A percentile compares a stretch with the other conserved stretches of the same genome.
phyloP scores from a whole-genome alignment of 495 filamentous ascomycete species.

The Chaetomium fimeti region DNA sequence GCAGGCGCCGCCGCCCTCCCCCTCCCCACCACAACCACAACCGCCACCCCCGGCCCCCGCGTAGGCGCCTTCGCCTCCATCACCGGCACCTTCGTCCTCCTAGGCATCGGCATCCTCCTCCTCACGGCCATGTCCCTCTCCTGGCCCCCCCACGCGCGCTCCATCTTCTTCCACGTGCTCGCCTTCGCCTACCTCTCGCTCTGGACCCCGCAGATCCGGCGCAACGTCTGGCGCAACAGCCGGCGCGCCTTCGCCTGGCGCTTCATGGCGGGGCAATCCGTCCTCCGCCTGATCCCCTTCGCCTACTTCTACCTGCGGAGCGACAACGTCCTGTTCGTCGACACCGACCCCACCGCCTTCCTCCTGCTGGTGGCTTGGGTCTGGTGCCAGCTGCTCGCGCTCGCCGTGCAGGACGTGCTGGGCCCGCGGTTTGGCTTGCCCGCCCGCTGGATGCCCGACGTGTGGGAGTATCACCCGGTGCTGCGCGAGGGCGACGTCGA shows the following conservation, averaged over 20 bases:
- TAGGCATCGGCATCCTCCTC: slow-evolving; percentile 68
- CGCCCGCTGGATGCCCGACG: slow-evolving; percentile 69
- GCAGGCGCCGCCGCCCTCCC: slow-evolving; percentile 33
- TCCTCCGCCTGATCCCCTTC: slow-evolving; percentile 72
- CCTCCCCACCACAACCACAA: slow-evolving; percentile 9
- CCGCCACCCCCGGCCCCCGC: slow-evolving; percentile 24
- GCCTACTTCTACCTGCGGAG: slow-evolving; percentile 72
- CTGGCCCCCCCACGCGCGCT: slow-evolving; percentile 68
- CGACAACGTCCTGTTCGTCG: slow-evolving; percentile 78
- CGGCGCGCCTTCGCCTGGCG: slow-evolving; percentile 83
- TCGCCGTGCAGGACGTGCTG: slow-evolving; percentile 78
- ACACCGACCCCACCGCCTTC: slow-evolving; percentile 63
- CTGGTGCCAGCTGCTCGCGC: slow-evolving; percentile 82
- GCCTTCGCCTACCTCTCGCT: slow-evolving; percentile 77
- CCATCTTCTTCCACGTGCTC: slow-evolving; percentile 66
- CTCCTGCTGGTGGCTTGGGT: slow-evolving; percentile 71
- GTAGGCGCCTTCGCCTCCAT: slow-evolving; percentile 63
- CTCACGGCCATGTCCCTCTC: slow-evolving; percentile 71
- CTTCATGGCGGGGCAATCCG: slow-evolving; percentile 80
- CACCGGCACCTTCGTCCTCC: slow-evolving; percentile 73
- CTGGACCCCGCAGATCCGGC: slow-evolving; percentile 86
- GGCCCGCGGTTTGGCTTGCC: slow-evolving; percentile 70
- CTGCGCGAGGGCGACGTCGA: slow-evolving; percentile 83
- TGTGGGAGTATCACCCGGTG: slow-evolving; percentile 93
- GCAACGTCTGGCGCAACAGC: slow-evolving; percentile 88